These are phyloP conservation scores for Millerago galiae DNA, from an alignment of 805 yeast species.

Conservation along the genomic window DNA sequence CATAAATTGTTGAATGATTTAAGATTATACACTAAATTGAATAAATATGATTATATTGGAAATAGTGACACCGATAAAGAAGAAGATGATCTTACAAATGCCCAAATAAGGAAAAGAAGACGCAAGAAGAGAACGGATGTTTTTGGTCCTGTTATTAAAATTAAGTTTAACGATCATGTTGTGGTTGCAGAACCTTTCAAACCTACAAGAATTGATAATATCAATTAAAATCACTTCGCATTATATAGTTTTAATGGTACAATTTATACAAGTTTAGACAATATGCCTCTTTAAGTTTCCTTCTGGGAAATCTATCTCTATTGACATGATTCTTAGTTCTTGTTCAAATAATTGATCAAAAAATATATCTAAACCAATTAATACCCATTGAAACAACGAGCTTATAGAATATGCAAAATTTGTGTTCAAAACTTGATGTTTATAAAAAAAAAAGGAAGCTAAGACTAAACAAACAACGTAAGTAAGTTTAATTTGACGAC, in stretches of 20 bases:
- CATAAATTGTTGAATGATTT: slow-evolving; percentile 9
- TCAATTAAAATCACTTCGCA: background rate
- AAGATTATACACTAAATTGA: slow-evolving; percentile 14
- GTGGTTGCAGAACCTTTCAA: slow-evolving; percentile 24
- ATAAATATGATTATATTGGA: slow-evolving; percentile 18
- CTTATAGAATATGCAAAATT: slow-evolving; percentile 13
- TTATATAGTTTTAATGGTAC: background rate
- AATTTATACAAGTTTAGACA: background rate
- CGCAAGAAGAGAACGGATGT: slow-evolving; percentile 3
- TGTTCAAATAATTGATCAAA: slow-evolving; percentile 8
- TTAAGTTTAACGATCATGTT: slow-evolving; percentile 16
- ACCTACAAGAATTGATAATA: slow-evolving; percentile 16
- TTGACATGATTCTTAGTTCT: slow-evolving; percentile 3
- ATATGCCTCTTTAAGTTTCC: slow-evolving; percentile 4
- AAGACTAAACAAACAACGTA: slow-evolving; percentile 1
- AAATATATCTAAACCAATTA: slow-evolving; percentile 8
- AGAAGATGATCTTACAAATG: slow-evolving; percentile 14
- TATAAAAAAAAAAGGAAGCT: slow-evolving; percentile 8
- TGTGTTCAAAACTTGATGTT: slow-evolving; percentile 13
- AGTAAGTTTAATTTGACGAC: slow-evolving; percentile 2
- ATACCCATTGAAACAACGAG: slow-evolving; percentile 13
- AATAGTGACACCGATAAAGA: slow-evolving; percentile 26
- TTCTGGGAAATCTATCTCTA: slow-evolving; percentile 6
- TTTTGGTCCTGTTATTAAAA: slow-evolving; percentile 22
- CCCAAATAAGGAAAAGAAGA: slow-evolving; percentile 15